Evolutionary conservation across 2,329 filamentous ascomycete genomes (phyloP).

Genomic region (Fusarium marasasianum): DNA sequence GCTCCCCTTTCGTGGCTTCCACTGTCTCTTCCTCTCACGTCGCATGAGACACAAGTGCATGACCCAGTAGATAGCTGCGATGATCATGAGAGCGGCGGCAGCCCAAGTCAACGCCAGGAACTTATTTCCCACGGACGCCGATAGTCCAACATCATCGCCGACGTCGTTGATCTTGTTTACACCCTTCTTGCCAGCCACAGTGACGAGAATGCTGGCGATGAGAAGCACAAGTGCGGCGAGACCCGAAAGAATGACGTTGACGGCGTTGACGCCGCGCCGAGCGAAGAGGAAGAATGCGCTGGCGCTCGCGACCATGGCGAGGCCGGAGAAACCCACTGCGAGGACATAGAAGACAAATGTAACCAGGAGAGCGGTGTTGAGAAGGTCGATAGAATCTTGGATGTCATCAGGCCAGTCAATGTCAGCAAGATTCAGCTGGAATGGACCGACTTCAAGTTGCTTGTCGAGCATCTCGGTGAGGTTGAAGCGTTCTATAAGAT

Average conservation of each 20-base stretch:
- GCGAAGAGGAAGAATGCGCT: conserved; percentile 48
- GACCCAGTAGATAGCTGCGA: conserved; percentile 54
- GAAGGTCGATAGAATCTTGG: conserved; percentile 57
- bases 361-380: conserved; percentile 59
- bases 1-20: conserved; percentile 43
- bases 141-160: conserved; percentile 57
- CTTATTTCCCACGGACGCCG: conserved; percentile 53
- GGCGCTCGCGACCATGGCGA: conserved; percentile 54
- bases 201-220: conserved; percentile 55
- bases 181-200: conserved; percentile 53
- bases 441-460: conserved; percentile 56
- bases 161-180: conserved; percentile 54
- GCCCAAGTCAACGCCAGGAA: conserved; percentile 60
- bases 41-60: conserved; percentile 46
- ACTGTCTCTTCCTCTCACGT: conserved; percentile 41
- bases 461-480: conserved; percentile 58
- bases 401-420: conserved; percentile 57
- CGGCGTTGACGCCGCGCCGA: conserved; percentile 39
- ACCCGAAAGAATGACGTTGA: conserved; percentile 51
- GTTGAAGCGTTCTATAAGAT: conserved; percentile 53
- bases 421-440: conserved; percentile 56
- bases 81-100: conserved; percentile 56
- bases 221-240: conserved; percentile 51
- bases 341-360: conserved; percentile 61
- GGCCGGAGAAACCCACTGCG: conserved; percentile 52